These are phyloP conservation scores for Magnaporthiopsis incrustans DNA, from an alignment of 2,329 filamentous ascomycete genomes.

Conservation along the genomic window DNA sequence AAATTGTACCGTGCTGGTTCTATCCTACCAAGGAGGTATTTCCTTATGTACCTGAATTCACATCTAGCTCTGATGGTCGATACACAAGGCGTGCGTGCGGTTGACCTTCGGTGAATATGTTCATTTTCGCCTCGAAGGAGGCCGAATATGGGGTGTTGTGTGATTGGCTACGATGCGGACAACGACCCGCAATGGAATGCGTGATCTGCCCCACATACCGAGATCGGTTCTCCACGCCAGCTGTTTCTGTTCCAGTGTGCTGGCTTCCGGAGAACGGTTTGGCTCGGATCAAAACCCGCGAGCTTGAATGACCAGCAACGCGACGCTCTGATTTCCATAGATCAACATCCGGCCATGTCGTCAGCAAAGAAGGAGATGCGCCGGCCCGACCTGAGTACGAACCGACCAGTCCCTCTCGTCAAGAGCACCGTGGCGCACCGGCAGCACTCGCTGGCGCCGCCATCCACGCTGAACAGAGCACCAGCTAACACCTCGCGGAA, in stretches of 20 bases:
- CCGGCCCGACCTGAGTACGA: conserved; percentile 35
- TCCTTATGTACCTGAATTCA: no score
- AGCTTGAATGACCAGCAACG: neutral
- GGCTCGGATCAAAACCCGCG: neutral
- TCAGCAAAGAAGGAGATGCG: conserved; percentile 33
- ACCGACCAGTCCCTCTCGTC: neutral
- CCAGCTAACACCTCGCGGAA: conserved; percentile 12
- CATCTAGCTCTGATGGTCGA: no score
- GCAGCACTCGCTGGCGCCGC: no score
- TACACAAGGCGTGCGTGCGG: no score
- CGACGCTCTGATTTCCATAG: neutral
- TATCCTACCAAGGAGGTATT: no score
- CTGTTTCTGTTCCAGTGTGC: neutral
- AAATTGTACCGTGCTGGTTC: no score
- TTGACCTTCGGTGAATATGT: no score
- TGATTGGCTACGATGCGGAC: neutral
- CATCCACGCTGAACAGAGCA: neutral
- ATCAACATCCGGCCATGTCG: conserved; percentile 21
- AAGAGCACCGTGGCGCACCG: neutral
- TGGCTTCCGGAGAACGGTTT: neutral
- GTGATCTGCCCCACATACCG: neutral
- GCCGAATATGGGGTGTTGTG: neutral
- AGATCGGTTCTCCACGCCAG: neutral
- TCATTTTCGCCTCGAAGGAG: no score
- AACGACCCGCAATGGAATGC: neutral